Conservation (phyloP, 1,284 basidiomycete species). For the Marasmius sp. region DNA sequence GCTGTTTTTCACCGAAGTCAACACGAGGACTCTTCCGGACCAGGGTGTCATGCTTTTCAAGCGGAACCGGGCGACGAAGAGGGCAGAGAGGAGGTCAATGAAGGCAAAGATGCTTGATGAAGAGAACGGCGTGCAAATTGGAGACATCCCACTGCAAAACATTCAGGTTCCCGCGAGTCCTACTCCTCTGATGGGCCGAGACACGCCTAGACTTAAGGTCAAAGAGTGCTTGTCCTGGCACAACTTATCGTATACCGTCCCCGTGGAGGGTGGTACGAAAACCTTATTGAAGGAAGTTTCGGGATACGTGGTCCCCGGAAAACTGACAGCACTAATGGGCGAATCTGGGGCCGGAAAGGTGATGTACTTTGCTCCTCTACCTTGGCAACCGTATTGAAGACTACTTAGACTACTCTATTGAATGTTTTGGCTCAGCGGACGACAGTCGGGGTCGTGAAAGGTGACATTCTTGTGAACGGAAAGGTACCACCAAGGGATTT, state of each 20-base stretch:
- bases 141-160: too few species aligned
- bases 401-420: conserved; percentile 35
- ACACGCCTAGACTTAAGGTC: conserved; percentile 25
- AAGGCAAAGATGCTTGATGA: conserved; percentile 22
- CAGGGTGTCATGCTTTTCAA: conserved; percentile 40
- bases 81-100: conserved; percentile 24
- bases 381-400: neutral
- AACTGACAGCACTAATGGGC: conserved; percentile 69
- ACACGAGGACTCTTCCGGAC: conserved; percentile 32
- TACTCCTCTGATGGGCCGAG: conserved; percentile 1
- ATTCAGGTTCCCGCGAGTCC: too few species aligned
- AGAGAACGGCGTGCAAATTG: conserved; percentile 10
- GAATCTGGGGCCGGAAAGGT: conserved; percentile 66
- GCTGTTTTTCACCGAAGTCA: conserved; percentile 52
- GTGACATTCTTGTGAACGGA: conserved; percentile 79
- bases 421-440: conserved; percentile 69
- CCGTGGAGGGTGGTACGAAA: conserved; percentile 44
- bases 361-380: neutral
- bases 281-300: conserved; percentile 73
- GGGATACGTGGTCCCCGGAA: conserved; percentile 80
- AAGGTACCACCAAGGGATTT: conserved; percentile 70
- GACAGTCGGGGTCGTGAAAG: conserved; percentile 70
- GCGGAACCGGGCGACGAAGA: conserved; percentile 17
- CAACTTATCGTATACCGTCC: conserved; percentile 62
- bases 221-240: conserved; percentile 59